Conservation (phyloP, 352 stramenopile species). For the Pythium dissotocum region DNA sequence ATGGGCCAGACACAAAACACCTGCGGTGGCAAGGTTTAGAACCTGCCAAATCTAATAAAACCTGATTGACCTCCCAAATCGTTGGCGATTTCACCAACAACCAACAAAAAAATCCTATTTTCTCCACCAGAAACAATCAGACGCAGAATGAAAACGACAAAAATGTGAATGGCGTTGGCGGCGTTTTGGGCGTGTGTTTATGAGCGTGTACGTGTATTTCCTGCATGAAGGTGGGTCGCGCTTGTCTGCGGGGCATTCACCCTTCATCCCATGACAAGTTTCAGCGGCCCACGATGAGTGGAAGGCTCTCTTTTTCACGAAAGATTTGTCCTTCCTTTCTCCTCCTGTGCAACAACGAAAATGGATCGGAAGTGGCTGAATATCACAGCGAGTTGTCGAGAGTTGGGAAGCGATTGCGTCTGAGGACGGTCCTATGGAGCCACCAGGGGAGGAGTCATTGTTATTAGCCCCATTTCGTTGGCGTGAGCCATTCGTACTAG, state of each 20-base stretch:
- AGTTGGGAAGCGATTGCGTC: slow-evolving; percentile 16
- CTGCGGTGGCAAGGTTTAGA: background rate
- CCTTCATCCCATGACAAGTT: background rate
- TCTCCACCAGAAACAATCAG: too few species aligned
- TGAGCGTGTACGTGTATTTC: background rate
- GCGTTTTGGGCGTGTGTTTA: too few species aligned
- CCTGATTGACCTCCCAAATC: too few species aligned
- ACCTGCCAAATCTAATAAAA: too few species aligned
- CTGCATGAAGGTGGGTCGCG: slow-evolving; percentile 19
- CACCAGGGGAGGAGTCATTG: too few species aligned
- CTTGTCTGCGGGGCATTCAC: background rate
- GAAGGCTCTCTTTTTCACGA: too few species aligned
- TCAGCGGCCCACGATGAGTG: slow-evolving; percentile 1
- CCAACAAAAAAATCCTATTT: too few species aligned
- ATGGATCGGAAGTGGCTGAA: slow-evolving; percentile 8
- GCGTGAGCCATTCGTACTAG: slow-evolving; percentile 38
- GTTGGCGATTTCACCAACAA: too few species aligned
- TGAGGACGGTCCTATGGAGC: background rate
- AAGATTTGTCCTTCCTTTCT: background rate
- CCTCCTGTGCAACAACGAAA: slow-evolving; percentile 27
- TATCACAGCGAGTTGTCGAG: slow-evolving; percentile 11
- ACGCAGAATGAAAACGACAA: too few species aligned
- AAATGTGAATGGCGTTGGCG: too few species aligned
- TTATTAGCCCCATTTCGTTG: too few species aligned
- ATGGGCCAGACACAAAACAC: slow-evolving; percentile 20